Evolutionary conservation across 495 filamentous ascomycete species (phyloP), one percentile per base, ranked within the genome.

Genomic region (Podospora bellae-mahoneyi): DNA sequence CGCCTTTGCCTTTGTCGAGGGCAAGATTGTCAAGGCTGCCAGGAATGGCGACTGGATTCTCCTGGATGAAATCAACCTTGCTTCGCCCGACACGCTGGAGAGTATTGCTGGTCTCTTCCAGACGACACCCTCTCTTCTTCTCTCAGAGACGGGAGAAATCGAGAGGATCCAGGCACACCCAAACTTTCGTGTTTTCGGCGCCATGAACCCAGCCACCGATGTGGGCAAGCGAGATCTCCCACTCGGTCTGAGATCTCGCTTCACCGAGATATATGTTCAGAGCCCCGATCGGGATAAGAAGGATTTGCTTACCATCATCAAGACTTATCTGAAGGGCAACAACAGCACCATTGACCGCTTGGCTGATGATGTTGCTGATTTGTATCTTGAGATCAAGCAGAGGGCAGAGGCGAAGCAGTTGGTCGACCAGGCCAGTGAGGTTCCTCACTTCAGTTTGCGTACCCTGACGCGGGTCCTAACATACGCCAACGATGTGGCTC

Each of bases 191-290:
- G 90, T 99, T 27, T 98, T 99, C 78, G 96, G 91, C 27, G 95
- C 95, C 58, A 99, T 99, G 96, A 99, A 99, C 74, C 96, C 96
- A 58, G 94, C 96, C 13, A 98, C 94, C 15, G 96, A 99, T 83
- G 87, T 97, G 66, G 96, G 96, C 39, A 99, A 98, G 80, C 87
- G 92, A 66, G 95, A 98, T 76, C 83, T 99, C 3, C 94, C 93
- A 0, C 86, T 89, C 63, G 92, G 95, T 4, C 44, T 76, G 66
- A 67, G 73, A 57, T 78, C 73, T 6, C 85, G 93, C 20, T 99
- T 99, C 75, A 97, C 94, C 0, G 96, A 99, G 74, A 81, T 97
- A 18, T 99, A 94, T 75, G 92, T 99, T 13, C 85, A 90, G 64
- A 92, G 91, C 60, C 93, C 95, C 0, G 96, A 99, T 73, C 87